Percentiles rank a stretch among this genome's conserved stretches.
These are phyloP conservation scores for Vanderwaltozyma yarrowii DNA, from an alignment of 805 yeast genomes.

Conservation along the genomic window DNA sequence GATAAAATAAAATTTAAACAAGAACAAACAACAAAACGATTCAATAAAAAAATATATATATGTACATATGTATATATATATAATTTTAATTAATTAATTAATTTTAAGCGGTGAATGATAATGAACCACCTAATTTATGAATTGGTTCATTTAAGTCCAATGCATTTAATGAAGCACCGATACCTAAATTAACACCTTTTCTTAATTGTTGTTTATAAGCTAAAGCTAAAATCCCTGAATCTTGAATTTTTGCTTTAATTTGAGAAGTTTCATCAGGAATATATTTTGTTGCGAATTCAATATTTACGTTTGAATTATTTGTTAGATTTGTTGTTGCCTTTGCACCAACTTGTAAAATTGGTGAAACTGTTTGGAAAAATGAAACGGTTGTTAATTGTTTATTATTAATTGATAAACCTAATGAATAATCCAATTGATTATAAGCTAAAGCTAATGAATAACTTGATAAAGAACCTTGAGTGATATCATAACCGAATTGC, in stretches of 20 bases:
- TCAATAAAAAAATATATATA: not conserved
- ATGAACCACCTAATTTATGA: slow-evolving; percentile 94
- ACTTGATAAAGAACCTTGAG: slow-evolving; percentile 84
- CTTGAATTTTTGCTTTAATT: slow-evolving; percentile 94
- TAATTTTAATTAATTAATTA: not conserved
- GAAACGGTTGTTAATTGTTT: slow-evolving; percentile 87
- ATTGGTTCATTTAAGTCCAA: slow-evolving; percentile 91
- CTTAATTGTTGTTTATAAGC: slow-evolving; percentile 90
- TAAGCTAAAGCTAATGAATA: slow-evolving; percentile 92
- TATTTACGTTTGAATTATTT: slow-evolving; percentile 62
- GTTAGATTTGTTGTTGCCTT: slow-evolving; percentile 92
- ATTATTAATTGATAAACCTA: slow-evolving; percentile 64
- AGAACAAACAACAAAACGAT: not conserved
- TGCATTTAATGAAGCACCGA: slow-evolving; percentile 96
- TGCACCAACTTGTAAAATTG: slow-evolving; percentile 93
- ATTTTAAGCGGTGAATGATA: slow-evolving; percentile 81
- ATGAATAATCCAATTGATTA: slow-evolving; percentile 77
- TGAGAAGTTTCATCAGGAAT: slow-evolving; percentile 77
- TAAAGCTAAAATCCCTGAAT: slow-evolving; percentile 87
- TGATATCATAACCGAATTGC: slow-evolving; percentile 92
- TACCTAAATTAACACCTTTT: slow-evolving; percentile 94
- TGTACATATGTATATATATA: not conserved
- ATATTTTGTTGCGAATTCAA: slow-evolving; percentile 96
- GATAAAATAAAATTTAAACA: not conserved
- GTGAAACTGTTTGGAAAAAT: slow-evolving; percentile 91